Evolutionary conservation across 345 rosid genomes (phyloP).

Genomic region (Lenwebbia sp.): DNA sequence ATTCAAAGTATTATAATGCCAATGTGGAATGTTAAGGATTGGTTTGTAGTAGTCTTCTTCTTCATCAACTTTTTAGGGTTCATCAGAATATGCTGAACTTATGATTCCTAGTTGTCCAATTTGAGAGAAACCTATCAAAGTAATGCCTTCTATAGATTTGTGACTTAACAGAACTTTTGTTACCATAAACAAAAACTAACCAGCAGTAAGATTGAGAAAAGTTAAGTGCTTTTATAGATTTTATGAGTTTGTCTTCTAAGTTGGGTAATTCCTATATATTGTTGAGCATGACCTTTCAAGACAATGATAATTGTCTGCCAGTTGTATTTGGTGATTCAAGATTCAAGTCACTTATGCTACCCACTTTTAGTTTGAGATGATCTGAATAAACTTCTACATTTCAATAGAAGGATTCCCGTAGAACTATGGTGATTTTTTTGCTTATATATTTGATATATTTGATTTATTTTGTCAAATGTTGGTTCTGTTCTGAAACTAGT

Average conservation of each 20-base stretch:
- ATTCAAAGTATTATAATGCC: too few species aligned
- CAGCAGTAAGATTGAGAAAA: background rate
- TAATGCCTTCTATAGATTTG: background rate
- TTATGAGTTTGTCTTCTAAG: background rate
- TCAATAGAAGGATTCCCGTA: background rate
- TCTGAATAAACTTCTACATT: background rate
- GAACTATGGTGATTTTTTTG: background rate
- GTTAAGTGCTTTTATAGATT: background rate
- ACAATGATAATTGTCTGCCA: background rate
- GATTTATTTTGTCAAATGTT: background rate
- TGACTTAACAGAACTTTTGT: background rate
- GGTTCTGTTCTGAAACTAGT: background rate
- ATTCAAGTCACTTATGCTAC: background rate
- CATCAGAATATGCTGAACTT: background rate
- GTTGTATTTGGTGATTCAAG: background rate
- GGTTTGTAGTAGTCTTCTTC: too few species aligned
- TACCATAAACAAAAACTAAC: background rate
- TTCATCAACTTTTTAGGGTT: too few species aligned
- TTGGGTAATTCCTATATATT: background rate
- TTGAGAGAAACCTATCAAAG: background rate
- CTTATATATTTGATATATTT: background rate
- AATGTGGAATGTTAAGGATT: too few species aligned
- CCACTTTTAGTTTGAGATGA: background rate
- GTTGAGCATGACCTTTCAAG: background rate
- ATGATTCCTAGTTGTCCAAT: background rate